Evolutionary conservation across 176 grass and related monocot genomes (phyloP).

Genomic region (Aegilops umbellulata): DNA sequence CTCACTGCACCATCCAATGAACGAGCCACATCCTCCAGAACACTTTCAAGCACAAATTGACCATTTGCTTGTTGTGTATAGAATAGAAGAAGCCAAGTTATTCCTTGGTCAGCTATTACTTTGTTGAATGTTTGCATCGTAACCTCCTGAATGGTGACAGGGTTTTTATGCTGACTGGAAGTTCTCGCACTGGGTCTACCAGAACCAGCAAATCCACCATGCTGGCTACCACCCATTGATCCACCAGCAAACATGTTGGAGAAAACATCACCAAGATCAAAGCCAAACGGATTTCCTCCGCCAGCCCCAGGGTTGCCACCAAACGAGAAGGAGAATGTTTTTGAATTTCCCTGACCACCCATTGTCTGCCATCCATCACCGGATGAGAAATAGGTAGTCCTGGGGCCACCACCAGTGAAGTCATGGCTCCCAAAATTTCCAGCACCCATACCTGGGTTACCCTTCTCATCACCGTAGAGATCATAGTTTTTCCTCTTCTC

Average conservation of each 20-base stretch:
- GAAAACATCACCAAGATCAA: conserved; percentile 80
- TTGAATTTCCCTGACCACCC: conserved; percentile 63
- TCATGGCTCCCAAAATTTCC: conserved; percentile 62
- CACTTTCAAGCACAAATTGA: conserved; percentile 56
- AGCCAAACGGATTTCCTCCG: conserved; percentile 63
- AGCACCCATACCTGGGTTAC: conserved; percentile 55
- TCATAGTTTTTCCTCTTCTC: conserved; percentile 97
- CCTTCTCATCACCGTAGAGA: conserved; percentile 80
- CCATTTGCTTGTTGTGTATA: conserved; percentile 56
- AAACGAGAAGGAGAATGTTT: conserved; percentile 90
- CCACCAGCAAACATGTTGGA: conserved; percentile 73
- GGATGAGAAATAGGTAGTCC: conserved; percentile 59
- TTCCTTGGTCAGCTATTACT: conserved; percentile 72
- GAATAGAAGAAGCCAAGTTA: conserved; percentile 92
- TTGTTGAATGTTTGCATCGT: conserved; percentile 76
- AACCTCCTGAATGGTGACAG: conserved; percentile 56
- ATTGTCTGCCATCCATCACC: conserved; percentile 80
- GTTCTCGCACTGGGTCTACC: conserved; percentile 45
- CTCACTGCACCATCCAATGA: conserved; percentile 70
- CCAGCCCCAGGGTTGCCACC: conserved; percentile 46
- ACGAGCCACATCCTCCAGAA: conserved; percentile 58
- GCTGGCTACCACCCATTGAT: conserved; percentile 41
- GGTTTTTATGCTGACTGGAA: conserved; percentile 25
- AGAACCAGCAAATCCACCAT: conserved; percentile 50
- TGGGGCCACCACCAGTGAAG: conserved; percentile 60